phyloP scores from a whole-genome alignment of 1,284 basidiomycete genomes.

The Leccinum subrobustum region DNA sequence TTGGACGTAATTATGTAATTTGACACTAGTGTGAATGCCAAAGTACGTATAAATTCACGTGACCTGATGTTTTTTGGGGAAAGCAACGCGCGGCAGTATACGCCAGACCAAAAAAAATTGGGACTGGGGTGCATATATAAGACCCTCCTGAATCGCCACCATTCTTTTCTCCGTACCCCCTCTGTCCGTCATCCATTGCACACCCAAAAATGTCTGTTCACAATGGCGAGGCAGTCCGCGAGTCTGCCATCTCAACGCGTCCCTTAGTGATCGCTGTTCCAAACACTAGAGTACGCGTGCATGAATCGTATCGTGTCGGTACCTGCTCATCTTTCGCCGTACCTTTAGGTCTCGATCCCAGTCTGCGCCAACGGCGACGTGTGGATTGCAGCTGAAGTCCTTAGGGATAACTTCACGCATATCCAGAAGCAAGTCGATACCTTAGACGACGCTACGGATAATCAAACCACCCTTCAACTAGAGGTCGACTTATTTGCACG shows the following conservation, averaged over 20 bases:
- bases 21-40: slow-evolving; percentile 2
- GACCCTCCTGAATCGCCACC: slow-evolving; percentile 11
- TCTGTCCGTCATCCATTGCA: slow-evolving; percentile 6
- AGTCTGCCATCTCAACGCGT: slow-evolving; percentile 50
- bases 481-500: slow-evolving; percentile 76
- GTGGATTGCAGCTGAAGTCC: slow-evolving; percentile 87
- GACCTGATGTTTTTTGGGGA: slow-evolving; percentile 32
- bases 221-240: slow-evolving; percentile 28
- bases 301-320: slow-evolving; percentile 3
- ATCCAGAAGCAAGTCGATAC: slow-evolving; percentile 56
- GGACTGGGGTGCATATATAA: slow-evolving; percentile 35
- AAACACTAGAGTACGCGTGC: slow-evolving; percentile 62
- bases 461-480: slow-evolving; percentile 56
- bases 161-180: slow-evolving; percentile 7
- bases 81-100: slow-evolving; percentile 12
- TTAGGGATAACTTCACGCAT: slow-evolving; percentile 83
- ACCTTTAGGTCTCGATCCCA: slow-evolving; percentile 72
- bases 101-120: slow-evolving; percentile 31
- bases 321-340: slow-evolving; percentile 12
- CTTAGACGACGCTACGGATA: slow-evolving; percentile 48
- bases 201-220: slow-evolving; percentile 30
- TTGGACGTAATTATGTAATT: background rate
- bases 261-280: slow-evolving; percentile 63
- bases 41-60: slow-evolving; percentile 26
- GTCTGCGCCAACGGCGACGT: slow-evolving; percentile 75